Evolutionary conservation across 2,329 filamentous ascomycete species (phyloP), one percentile per base, ranked within the genome.

Genomic region (Botrytis squamosa): DNA sequence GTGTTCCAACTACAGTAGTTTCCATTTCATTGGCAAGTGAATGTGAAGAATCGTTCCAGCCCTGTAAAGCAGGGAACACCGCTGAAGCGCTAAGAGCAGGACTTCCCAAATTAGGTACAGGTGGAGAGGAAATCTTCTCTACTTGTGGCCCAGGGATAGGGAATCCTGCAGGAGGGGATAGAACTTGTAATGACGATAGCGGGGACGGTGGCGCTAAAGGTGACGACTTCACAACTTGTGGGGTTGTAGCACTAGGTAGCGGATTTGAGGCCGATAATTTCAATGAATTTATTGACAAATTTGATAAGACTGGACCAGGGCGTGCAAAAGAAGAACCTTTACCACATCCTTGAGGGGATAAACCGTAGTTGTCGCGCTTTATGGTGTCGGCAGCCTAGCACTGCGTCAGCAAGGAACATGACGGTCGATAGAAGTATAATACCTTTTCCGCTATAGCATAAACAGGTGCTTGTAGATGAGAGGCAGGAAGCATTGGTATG

Each of bases 371-470:
- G 38, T 78, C 75, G 7, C 70, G 73, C 62, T 79, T 79, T 70
- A 79, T 78, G 49, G 77, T 77, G 60, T 79, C 77, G 22, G 77
- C 76, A 67, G 78, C 77, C 77, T 79, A 69, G 16, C 12, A 49
- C 10, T 68, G 55, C 22, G 42, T 73, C 44, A 73, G 71, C 25
- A 29, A 33, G 12, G 12, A 22, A 40, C 36, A 62, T n/a, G 2
- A 10, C 20, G 22, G 18, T 40, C 38, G 55, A 76, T 73, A 20
- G 77, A 74, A 78, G n/a, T 76, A 79, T 78, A 20, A 79, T 79
- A 22, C 71, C 71, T 69, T 77, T 38, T 78, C 77, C 18, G 77
- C 77, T 59, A 77, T 72, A 33, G 76, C 77, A 72, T 78, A 78
- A 12, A 77, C 76, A 14, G 71, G 36, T 42, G 71, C 74, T 38